These are phyloP conservation scores for Exobasidium cylindrosporum DNA, from an alignment of 1,284 basidiomycete genomes.

Conservation along the genomic window DNA sequence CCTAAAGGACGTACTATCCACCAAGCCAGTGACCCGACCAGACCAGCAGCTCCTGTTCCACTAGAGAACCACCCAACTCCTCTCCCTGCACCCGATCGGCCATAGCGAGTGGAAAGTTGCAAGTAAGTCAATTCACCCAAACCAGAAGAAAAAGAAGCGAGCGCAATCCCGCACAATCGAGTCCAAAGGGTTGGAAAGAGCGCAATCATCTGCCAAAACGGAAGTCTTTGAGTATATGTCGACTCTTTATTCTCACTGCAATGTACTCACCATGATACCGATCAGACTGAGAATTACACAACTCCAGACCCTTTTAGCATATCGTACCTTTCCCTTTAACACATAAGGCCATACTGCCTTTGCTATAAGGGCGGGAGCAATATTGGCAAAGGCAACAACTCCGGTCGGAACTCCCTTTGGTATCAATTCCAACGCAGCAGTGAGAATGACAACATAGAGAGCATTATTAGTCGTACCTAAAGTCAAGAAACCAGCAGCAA, in stretches of 20 bases:
- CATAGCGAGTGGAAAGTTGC: conserved; percentile 76
- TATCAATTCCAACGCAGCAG: conserved; percentile 89
- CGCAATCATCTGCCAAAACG: conserved; percentile 70
- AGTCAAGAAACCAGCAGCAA: conserved; percentile 43
- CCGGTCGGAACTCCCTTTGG: conserved; percentile 65
- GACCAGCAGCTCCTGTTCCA: conserved; percentile 89
- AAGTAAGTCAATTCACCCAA: conserved; percentile 92
- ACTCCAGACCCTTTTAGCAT: conserved; percentile 29
- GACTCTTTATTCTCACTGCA: background rate
- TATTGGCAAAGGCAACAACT: conserved; percentile 73
- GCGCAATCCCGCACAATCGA: conserved; percentile 77
- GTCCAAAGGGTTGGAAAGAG: conserved; percentile 68
- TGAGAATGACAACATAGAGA: conserved; percentile 86
- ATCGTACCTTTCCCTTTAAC: conserved; percentile 40
- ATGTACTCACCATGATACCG: conserved; percentile 44
- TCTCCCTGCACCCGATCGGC: conserved; percentile 13
- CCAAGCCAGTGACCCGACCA: conserved; percentile 89
- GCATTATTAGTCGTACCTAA: conserved; percentile 57
- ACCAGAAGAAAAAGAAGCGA: conserved; percentile 89
- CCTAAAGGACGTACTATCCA: conserved; percentile 86
- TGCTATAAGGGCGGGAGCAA: conserved; percentile 60
- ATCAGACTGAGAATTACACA: conserved; percentile 57
- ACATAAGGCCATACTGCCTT: conserved; percentile 89
- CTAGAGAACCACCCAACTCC: conserved; percentile 57
- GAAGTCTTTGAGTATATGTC: background rate